Percentiles rank a stretch among this genome's conserved stretches.
Conservation (phyloP, 1,284 basidiomycete genomes). For the Ustilago bromivora region DNA sequence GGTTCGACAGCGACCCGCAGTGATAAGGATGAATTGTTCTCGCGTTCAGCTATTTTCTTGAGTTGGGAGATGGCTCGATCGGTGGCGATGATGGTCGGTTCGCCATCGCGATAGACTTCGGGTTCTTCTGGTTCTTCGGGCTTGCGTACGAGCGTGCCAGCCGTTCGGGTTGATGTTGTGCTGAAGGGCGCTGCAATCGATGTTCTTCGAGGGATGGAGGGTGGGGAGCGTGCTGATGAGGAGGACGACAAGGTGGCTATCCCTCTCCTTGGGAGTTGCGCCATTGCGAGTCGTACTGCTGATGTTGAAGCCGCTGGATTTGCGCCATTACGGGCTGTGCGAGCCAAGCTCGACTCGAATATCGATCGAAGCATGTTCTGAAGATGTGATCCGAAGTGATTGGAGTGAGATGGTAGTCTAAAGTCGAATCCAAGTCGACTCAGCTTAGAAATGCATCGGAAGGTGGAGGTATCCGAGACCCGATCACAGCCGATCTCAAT, state of each 20-base stretch:
- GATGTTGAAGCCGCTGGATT: slow-evolving; percentile 17
- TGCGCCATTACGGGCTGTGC: slow-evolving; percentile 5
- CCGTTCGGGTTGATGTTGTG: slow-evolving; percentile 11
- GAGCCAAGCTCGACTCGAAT: slow-evolving; percentile 13
- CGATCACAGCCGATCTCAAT: slow-evolving; percentile 11
- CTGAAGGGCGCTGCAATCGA: background rate
- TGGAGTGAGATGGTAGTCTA: slow-evolving; percentile 9
- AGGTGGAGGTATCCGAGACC: slow-evolving; percentile 22
- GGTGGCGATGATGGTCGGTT: slow-evolving; percentile 58
- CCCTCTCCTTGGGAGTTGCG: slow-evolving; percentile 5
- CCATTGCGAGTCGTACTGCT: slow-evolving; percentile 7
- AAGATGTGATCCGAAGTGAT: background rate
- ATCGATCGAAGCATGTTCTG: slow-evolving; percentile 20
- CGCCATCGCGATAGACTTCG: slow-evolving; percentile 50
- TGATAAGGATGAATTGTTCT: slow-evolving; percentile 76
- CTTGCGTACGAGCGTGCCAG: slow-evolving; percentile 35
- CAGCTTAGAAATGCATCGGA: slow-evolving; percentile 5
- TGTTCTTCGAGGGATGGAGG: background rate
- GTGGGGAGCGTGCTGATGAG: slow-evolving; percentile 3
- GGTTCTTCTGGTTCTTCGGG: slow-evolving; percentile 64
- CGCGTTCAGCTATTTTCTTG: slow-evolving; percentile 69
- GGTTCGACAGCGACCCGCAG: slow-evolving; percentile 84
- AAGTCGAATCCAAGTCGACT: background rate
- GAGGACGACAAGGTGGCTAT: slow-evolving; percentile 6
- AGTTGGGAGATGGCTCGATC: slow-evolving; percentile 64